These are phyloP conservation scores for Ceratonia siliqua DNA, from an alignment of 306 rosid genomes.

Conservation along the genomic window DNA sequence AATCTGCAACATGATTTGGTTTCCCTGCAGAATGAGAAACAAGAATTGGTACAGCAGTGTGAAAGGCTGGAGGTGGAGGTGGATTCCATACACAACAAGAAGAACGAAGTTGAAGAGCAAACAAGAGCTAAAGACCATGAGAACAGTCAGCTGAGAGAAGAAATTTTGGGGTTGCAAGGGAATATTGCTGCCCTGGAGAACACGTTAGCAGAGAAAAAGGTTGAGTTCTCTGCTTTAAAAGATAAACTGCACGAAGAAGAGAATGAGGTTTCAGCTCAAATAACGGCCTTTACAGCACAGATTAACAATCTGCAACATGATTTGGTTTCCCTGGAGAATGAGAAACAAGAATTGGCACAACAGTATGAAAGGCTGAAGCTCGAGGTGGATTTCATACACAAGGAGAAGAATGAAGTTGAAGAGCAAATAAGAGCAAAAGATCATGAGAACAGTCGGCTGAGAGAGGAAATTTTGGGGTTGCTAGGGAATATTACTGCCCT, in stretches of 20 bases:
- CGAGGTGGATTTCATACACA: slow-evolving; percentile 44
- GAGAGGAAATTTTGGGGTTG: slow-evolving; percentile 42
- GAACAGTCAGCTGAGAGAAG: slow-evolving; percentile 47
- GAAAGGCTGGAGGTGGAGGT: slow-evolving; percentile 49
- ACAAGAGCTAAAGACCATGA: slow-evolving; percentile 41
- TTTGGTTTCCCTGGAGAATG: slow-evolving; percentile 53
- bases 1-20: slow-evolving; percentile 50
- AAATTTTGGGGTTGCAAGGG: slow-evolving; percentile 36
- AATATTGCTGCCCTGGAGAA: slow-evolving; percentile 52
- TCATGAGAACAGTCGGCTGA: slow-evolving; percentile 44
- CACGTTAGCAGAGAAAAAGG: slow-evolving; percentile 50
- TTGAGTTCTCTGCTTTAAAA: slow-evolving; percentile 50
- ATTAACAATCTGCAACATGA: slow-evolving; percentile 57
- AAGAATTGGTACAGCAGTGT: slow-evolving; percentile 38
- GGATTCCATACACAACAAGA: slow-evolving; percentile 45
- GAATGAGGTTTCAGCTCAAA: slow-evolving; percentile 57
- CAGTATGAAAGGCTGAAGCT: slow-evolving; percentile 49
- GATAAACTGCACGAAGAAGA: slow-evolving; percentile 48
- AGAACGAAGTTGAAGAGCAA: slow-evolving; percentile 53
- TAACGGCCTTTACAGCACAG: slow-evolving; percentile 48
- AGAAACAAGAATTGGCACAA: slow-evolving; percentile 58
- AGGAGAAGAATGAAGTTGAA: slow-evolving; percentile 51
- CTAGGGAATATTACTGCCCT: slow-evolving; percentile 43
- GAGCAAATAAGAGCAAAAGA: slow-evolving; percentile 44
- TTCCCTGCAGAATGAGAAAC: slow-evolving; percentile 58